Evolutionary conservation across 2,329 filamentous ascomycete species (phyloP), one percentile per base, ranked within the genome.

Genomic region (Ophiostoma ips): DNA sequence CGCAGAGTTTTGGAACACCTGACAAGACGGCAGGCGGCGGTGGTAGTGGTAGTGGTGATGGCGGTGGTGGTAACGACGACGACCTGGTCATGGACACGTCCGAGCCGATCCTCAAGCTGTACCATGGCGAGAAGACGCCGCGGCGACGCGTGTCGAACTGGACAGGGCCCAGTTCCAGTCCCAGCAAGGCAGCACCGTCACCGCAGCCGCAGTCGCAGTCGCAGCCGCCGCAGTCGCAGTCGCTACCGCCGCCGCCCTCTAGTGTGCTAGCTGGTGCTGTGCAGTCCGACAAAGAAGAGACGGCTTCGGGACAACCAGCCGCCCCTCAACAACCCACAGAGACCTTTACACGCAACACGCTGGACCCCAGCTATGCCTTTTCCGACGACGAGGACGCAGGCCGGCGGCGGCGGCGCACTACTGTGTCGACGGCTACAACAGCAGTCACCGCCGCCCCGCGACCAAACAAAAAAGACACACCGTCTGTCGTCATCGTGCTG

Each of bases 351-450:
- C 52, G 55, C 16, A 61, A 62, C 44, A 10, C 43, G 9, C 24
- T 60, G 3, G 59, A 62, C 33, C 53, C 58, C 2, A 53, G 54
- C 18, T 62, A 57, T 50, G 57, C 53, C 16, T 67, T 67, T 50
- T 68, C 65, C 0, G 65, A 67, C 49, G 65, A 68, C 6, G 64
- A 68, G 11, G 59, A 60, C 19, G 45, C 40, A 28, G 52, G 52
- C 2, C 16, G 48, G 4, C 44, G 38, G 28, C 48, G 11, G 18
- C 28, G 37, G 19, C n/a, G n/a, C n/a, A 50, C 11, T n/a, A n/a
- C 33, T 16, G 28, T 2, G 4, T 7, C 36, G 5, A 36, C 13
- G n/a, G n/a, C n/a, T n/a, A n/a, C n/a, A n/a, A n/a, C n/a, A n/a
- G n/a, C n/a, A n/a, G n/a, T n/a, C n/a, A n/a, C n/a, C n/a, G n/a